phyloP scores from a whole-genome alignment of 306 rosid genomes.

The Vigna angularis region DNA sequence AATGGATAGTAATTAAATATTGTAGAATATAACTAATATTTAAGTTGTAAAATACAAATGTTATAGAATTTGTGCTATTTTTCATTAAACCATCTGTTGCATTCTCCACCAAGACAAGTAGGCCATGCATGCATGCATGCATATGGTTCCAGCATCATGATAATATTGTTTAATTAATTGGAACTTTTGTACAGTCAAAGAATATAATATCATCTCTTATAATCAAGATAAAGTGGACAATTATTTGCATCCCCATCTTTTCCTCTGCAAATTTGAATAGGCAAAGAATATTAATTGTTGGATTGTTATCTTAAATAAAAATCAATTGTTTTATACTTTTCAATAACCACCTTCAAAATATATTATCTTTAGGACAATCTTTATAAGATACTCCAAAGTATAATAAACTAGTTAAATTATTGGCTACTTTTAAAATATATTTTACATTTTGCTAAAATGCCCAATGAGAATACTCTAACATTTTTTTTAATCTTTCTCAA shows the following conservation, averaged over 20 bases:
- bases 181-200: slow-evolving; percentile 15
- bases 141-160: not conserved
- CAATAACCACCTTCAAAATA: slow-evolving; percentile 31
- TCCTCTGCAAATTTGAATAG: slow-evolving; percentile 24
- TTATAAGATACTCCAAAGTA: slow-evolving; percentile 1
- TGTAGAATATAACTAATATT: not conserved
- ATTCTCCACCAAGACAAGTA: slow-evolving; percentile 20
- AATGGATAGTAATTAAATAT: not conserved
- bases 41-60: slow-evolving; percentile 24
- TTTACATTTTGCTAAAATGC: too few relatives aligned
- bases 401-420: not conserved
- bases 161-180: slow-evolving; percentile 9
- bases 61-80: slow-evolving; percentile 43
- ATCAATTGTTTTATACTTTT: slow-evolving; percentile 21
- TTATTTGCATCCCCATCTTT: slow-evolving; percentile 22
- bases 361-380: slow-evolving; percentile 5
- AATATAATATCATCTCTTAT: slow-evolving; percentile 33
- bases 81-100: slow-evolving; percentile 31
- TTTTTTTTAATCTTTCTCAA: too few relatives aligned
- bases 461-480: too few relatives aligned
- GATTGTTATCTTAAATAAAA: slow-evolving; percentile 8
- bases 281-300: slow-evolving; percentile 36
- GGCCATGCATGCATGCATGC: not conserved
- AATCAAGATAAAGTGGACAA: not conserved
- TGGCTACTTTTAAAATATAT: too few relatives aligned